phyloP scores from a whole-genome alignment of 202 grass and related monocot species.

The Zizania palustris region DNA sequence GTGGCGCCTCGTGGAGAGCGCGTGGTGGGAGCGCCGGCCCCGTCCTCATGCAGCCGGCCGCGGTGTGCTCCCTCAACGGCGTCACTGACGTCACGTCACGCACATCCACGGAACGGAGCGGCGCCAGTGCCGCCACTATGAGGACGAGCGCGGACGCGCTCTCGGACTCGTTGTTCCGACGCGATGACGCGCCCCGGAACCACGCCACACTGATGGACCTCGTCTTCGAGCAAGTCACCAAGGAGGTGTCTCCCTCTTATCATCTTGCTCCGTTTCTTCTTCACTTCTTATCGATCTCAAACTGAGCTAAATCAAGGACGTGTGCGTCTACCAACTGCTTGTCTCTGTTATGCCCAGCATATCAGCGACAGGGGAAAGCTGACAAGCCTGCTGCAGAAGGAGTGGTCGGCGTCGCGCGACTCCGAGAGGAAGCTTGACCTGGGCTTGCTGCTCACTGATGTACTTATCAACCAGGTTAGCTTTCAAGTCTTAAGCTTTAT shows the following conservation, averaged over 20 bases:
- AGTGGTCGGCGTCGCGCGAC: constrained; percentile 27
- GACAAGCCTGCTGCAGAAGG: constrained; percentile 48
- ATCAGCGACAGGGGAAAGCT: constrained; percentile 48
- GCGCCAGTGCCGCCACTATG: not conserved
- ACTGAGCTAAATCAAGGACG: not conserved
- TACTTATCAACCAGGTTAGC: constrained; percentile 62
- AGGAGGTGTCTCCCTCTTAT: constrained; percentile 39
- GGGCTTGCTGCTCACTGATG: constrained; percentile 54
- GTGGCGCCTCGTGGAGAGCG: constrained; percentile 36
- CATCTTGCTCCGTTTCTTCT: not conserved
- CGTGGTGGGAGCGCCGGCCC: constrained; percentile 6
- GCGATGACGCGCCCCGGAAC: constrained; percentile 45
- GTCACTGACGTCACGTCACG: constrained; percentile 24
- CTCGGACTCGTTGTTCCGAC: constrained; percentile 57
- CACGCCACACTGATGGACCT: constrained; percentile 58
- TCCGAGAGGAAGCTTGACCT: constrained; percentile 38
- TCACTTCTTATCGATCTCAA: not conserved
- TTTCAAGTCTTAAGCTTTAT: not conserved
- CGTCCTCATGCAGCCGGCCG: constrained; percentile 8
- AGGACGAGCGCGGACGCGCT: constrained; percentile 54
- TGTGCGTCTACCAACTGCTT: not conserved
- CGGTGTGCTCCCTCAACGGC: constrained; percentile 34
- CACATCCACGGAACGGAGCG: not conserved
- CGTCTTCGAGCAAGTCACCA: constrained; percentile 69
- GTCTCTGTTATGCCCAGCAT: constrained; percentile 29